Percentiles rank a stretch among this genome's conserved stretches.
phyloP scores from a whole-genome alignment of 495 filamentous ascomycete genomes.

The Chaetomium cochliodes region DNA sequence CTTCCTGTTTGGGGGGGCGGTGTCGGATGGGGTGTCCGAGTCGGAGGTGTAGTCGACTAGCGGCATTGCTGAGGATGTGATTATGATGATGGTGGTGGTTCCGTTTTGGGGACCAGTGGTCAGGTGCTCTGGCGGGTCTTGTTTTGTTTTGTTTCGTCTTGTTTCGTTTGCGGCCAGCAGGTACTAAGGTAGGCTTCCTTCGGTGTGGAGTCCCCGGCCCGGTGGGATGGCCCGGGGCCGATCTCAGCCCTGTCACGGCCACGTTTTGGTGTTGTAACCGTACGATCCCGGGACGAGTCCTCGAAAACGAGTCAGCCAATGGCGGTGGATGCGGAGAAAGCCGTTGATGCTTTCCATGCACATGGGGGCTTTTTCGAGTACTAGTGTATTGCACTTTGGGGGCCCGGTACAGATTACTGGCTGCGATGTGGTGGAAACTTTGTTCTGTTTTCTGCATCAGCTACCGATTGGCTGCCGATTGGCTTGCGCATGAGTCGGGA shows the following conservation, averaged over 20 bases:
- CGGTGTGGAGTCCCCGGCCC: conserved; percentile 6
- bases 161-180: conserved; percentile 1
- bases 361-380: too few relatives aligned
- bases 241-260: conserved; percentile 9
- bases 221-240: background rate
- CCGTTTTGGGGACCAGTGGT: background rate
- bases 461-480: background rate
- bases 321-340: background rate
- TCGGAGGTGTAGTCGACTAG: conserved; percentile 75
- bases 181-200: too few relatives aligned
- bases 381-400: background rate
- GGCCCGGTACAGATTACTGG: background rate
- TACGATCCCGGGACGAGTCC: background rate
- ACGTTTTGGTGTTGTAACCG: conserved; percentile 8
- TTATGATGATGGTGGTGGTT: background rate
- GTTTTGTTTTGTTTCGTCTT: background rate
- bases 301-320: background rate
- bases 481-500: background rate
- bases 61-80: conserved; percentile 53
- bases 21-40: conserved; percentile 34
- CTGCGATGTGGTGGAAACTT: background rate
- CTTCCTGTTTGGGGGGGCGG: conserved; percentile 12
- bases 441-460: background rate
- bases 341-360: background rate
- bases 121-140: too few relatives aligned